These are phyloP conservation scores for Lipomyces mesembrius DNA, from an alignment of 805 yeast genomes.

Conservation along the genomic window DNA sequence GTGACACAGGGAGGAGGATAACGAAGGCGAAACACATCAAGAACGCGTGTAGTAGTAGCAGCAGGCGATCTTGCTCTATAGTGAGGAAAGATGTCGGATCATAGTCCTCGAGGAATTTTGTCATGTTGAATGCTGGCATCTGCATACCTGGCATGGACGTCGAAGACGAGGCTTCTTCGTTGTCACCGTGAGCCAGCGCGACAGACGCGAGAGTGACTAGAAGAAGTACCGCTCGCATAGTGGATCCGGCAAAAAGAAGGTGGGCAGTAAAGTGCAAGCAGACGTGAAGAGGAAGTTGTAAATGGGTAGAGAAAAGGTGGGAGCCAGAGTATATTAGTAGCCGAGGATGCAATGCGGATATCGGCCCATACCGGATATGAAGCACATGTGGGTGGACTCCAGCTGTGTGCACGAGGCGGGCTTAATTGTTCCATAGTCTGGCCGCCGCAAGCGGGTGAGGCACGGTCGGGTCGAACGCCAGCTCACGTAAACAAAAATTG, in stretches of 20 bases:
- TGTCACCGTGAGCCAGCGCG: slow-evolving; percentile 27
- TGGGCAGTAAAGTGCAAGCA: background rate
- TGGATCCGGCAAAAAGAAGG: background rate
- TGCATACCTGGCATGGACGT: slow-evolving; percentile 16
- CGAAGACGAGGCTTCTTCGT: slow-evolving; percentile 5
- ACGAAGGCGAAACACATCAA: slow-evolving; percentile 35
- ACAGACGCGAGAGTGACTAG: slow-evolving; percentile 13
- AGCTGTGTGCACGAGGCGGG: background rate
- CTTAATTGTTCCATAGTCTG: background rate
- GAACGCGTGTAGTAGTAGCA: slow-evolving; percentile 32
- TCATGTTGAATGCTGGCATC: slow-evolving; percentile 32
- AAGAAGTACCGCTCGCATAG: slow-evolving; percentile 8
- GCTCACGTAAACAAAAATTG: too few species aligned
- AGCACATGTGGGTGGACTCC: background rate
- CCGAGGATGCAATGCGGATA: background rate
- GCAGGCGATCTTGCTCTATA: slow-evolving; percentile 26
- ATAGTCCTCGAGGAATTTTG: slow-evolving; percentile 29
- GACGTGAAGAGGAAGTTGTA: background rate
- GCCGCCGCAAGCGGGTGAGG: background rate
- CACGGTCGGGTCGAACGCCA: too few species aligned
- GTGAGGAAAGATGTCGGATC: slow-evolving; percentile 39
- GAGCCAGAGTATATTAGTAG: background rate
- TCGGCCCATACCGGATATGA: background rate
- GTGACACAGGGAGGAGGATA: slow-evolving; percentile 32
- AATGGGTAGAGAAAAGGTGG: background rate